Base-by-base conservation (phyloP, 1,139 yeast genomes). In the Pichia sp. region DNA sequence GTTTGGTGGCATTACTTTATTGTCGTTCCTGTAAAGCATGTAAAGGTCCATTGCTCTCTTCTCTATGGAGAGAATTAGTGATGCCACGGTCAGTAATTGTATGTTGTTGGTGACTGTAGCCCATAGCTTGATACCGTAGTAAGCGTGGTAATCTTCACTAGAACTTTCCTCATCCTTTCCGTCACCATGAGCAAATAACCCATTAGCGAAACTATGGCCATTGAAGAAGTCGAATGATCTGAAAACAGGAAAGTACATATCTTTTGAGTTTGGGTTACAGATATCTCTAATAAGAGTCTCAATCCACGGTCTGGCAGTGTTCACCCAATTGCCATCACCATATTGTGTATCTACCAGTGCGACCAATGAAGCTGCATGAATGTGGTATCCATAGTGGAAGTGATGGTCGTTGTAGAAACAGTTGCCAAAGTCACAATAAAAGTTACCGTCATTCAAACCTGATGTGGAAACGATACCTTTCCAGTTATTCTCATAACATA, bases 121-220 rank as follows among this genome's bases (percentile, higher is more conserved):
- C 90, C 92, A 86, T 57, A 85, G 70, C 65, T 82, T 84, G 69
- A 85, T 74, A 15, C 87, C 92, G 66, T 84, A 86, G 15, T 85
- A 78, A 51, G 86, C 83, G 66, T 87, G 85, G 64, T 84, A 85
- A 66, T 87, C 93, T 66, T 87, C 95, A 31, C 89, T 82, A 47
- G 85, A 77, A 4, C 90, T 84, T 68, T 87, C 95, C 71, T 87
- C 85, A 67, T 87, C 88, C 64, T 84, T 84, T 52, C 93, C 93
- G 67, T 87, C 93, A 38, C 88, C 89, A 62, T 85, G 80, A 13
- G 80, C 80, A 67, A 82, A 85, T 36, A 87, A 71, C 5, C 95
- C 95, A 61, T 82, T 84, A 1, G 95, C 95, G 87, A 89, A 87
- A 8, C 90, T 84, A 67, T 87, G 93, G 1, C 95, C 95, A 55